Conservation (phyloP, 75 land plant species). For the Sequoia sempervirens region DNA sequence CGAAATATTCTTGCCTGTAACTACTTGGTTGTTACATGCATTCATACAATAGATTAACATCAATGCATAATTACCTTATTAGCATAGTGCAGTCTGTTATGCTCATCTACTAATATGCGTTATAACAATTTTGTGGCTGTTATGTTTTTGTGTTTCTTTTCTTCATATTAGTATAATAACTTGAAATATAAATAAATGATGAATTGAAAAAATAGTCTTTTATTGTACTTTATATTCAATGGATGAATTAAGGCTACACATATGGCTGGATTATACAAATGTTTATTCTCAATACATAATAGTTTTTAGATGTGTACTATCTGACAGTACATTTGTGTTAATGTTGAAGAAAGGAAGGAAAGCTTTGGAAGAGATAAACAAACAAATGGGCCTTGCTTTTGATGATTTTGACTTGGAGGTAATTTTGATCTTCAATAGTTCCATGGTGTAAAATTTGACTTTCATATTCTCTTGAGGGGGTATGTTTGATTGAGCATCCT, state of each 20-base stretch:
- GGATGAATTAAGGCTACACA: not conserved
- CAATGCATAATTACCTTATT: not conserved
- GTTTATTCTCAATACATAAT: not conserved
- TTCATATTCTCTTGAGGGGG: not conserved
- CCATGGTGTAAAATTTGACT: not conserved
- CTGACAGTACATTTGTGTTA: not conserved
- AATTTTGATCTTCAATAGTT: not conserved
- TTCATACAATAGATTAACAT: too few relatives aligned
- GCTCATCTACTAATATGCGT: not conserved
- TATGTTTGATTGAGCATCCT: not conserved
- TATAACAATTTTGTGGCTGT: not conserved
- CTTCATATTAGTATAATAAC: not conserved
- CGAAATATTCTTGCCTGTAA: too few relatives aligned
- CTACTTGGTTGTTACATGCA: too few relatives aligned
- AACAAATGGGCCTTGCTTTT: slow-evolving; percentile 93
- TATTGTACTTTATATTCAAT: not conserved
- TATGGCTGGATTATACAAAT: not conserved
- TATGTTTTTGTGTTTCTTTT: not conserved
- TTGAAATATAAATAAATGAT: not conserved
- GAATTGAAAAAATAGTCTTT: not conserved
- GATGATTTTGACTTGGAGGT: slow-evolving; percentile 84
- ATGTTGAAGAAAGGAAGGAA: slow-evolving; percentile 58
- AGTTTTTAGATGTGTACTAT: not conserved
- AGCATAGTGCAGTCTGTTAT: not conserved
- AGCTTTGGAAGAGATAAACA: slow-evolving; percentile 89